Evolutionary conservation across 106 monocot genomes (phyloP).

Genomic region (Platanthera guangdongensis): DNA sequence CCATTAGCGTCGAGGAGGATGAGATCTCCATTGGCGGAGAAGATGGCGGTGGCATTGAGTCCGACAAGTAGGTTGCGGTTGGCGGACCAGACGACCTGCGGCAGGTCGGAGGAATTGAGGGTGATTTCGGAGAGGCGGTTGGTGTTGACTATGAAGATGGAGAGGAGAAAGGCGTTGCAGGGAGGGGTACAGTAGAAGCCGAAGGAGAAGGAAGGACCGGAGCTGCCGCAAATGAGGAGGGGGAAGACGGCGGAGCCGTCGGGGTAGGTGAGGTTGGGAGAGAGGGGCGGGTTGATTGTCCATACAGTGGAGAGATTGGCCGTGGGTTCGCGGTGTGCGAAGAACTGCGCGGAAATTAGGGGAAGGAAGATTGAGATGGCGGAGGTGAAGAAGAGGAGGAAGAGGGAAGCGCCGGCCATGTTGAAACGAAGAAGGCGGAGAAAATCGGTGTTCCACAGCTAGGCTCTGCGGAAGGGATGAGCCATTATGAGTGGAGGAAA

Average conservation of each 20-base stretch:
- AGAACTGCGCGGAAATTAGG: not conserved
- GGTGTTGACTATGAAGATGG: not conserved
- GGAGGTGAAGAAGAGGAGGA: not conserved
- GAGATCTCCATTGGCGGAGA: slow-evolving; percentile 2
- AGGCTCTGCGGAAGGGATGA: too few species aligned
- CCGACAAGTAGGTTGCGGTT: not conserved
- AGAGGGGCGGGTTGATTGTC: not conserved
- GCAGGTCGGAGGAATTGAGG: not conserved
- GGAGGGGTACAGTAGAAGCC: not conserved
- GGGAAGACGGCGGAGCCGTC: not conserved
- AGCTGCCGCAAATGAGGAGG: not conserved
- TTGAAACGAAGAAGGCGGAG: not conserved
- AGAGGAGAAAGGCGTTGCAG: not conserved
- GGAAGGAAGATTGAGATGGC: not conserved
- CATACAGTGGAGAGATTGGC: not conserved
- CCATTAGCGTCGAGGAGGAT: slow-evolving; percentile 7
- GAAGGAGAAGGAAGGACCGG: not conserved
- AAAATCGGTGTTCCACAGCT: too few species aligned
- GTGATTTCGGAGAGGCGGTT: not conserved
- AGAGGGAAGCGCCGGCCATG: not conserved
- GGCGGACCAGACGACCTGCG: slow-evolving; percentile 5
- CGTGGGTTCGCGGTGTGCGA: not conserved
- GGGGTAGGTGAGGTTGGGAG: not conserved
- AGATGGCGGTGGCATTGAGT: not conserved
- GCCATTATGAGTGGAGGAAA: too few species aligned